phyloP scores from a whole-genome alignment of 2,329 filamentous ascomycete species.

The Ceratocystis albifundus region DNA sequence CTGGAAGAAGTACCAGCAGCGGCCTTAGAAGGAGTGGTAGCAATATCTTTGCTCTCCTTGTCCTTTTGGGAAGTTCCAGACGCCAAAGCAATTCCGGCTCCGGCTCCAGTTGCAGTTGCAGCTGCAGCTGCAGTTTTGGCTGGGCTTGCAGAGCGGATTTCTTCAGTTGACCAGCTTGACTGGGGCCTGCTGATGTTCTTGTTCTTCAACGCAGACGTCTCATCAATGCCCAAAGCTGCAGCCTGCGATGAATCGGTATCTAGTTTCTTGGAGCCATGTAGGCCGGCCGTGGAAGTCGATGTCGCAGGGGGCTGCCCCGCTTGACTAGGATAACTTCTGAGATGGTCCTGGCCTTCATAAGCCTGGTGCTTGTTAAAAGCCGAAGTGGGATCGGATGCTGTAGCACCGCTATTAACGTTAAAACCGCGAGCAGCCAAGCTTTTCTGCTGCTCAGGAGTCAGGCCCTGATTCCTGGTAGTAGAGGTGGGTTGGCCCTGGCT shows the following conservation, averaged over 20 bases:
- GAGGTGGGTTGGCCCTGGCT: slow-evolving; percentile 4
- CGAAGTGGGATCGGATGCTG: not conserved
- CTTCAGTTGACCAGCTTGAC: slow-evolving; percentile 22
- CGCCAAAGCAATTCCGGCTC: not conserved
- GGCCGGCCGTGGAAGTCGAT: not conserved
- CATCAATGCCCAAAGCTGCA: too few relatives aligned
- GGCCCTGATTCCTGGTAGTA: not conserved
- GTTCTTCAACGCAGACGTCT: too few relatives aligned
- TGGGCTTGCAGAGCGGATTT: slow-evolving; percentile 16
- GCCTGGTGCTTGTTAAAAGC: not conserved
- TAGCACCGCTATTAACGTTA: not conserved
- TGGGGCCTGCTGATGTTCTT: slow-evolving; percentile 13
- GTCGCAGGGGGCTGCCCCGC: not conserved
- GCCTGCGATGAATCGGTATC: slow-evolving; percentile 6
- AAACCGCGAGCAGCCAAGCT: slow-evolving; percentile 14
- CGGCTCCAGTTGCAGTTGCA: slow-evolving; percentile 13
- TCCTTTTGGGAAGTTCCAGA: not conserved
- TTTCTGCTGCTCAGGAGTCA: slow-evolving; percentile 7
- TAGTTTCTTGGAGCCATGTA: slow-evolving; percentile 12
- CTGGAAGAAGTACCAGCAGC: not conserved
- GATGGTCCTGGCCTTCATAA: slow-evolving; percentile 1
- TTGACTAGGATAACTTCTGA: not conserved
- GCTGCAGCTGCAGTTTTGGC: not conserved
- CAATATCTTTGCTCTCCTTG: slow-evolving; percentile 1
- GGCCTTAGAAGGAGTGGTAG: not conserved